These are phyloP conservation scores for Cadophora luteo-olivacea DNA, from an alignment of 2,329 filamentous ascomycete genomes.

Conservation along the genomic window DNA sequence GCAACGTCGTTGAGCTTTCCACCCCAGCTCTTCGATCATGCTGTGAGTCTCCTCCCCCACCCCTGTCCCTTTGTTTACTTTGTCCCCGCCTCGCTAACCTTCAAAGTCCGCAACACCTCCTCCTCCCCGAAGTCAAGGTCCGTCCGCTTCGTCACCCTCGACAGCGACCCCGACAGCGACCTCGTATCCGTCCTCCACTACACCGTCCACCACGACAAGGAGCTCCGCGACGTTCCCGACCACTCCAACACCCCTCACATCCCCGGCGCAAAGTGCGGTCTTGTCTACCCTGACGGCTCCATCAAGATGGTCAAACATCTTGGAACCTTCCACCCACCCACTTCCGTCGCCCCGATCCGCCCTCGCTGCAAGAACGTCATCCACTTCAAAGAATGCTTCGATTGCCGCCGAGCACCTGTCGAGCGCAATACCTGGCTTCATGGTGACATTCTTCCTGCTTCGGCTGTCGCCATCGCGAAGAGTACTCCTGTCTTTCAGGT, in stretches of 20 bases:
- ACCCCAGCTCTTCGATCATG: conserved; percentile 4
- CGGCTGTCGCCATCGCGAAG: neutral
- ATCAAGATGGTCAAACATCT: conserved; percentile 17
- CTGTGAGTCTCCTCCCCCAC: neutral
- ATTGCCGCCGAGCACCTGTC: neutral
- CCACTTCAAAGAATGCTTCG: neutral
- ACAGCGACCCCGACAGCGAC: neutral
- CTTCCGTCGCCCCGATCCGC: neutral
- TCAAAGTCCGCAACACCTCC: conserved; percentile 8
- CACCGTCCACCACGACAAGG: neutral
- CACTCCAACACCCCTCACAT: neutral
- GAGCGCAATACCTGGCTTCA: neutral
- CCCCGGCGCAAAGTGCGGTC: conserved; percentile 1
- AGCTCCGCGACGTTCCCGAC: neutral
- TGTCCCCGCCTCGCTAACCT: neutral
- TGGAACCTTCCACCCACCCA: neutral
- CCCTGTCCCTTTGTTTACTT: neutral
- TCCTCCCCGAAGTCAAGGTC: neutral
- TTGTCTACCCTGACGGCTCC: neutral
- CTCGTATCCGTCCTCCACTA: neutral
- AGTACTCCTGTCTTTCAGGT: neutral
- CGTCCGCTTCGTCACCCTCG: conserved; percentile 6
- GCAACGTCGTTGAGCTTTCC: neutral
- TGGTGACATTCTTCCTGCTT: neutral
- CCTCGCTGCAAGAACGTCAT: conserved; percentile 1